Evolutionary conservation across 805 yeast species (phyloP), one percentile per base, ranked within the genome.

Genomic region (Yarrowia deformans): DNA sequence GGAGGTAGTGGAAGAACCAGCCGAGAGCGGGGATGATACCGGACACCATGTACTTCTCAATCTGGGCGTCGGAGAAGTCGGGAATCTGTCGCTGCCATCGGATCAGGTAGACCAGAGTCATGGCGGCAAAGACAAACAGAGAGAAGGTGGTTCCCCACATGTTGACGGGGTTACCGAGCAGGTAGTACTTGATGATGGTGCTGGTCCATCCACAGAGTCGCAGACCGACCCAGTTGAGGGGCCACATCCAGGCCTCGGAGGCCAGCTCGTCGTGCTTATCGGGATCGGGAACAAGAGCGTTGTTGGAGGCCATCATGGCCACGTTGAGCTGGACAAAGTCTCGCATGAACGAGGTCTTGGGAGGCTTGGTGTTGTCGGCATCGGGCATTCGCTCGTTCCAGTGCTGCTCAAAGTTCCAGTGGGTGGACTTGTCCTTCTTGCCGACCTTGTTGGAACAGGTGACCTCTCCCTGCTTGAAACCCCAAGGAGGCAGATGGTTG

Each of bases 391-490:
- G 75, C 29, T 81, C 82, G 76, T 89, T 88, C 70, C 78, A 80
- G 78, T 90, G 92, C 73, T 84, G 84, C 77, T 90, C 96, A 69
- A 90, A 77, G 78, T 90, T 90, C 96, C 96, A 90, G 89, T 90
- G 87, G 9, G 93, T 87, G 68, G 84, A 81, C 75, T 87, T 86
- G 77, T 90, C 92, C 68, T 81, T 81, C 12, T 78, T 72, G 35
- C 85, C 78, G 75, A 87, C 81, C 61, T 73, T 72, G 35, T 78
- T 77, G 68, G 78, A 75, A 81, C 99, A 95, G 1, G 88, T 89
- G 72, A 95, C 94, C 81, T 95, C 99, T 72, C 97, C 97, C 82
- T 95, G 99, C 77, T 92, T 87, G 85, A 94, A 95, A 23, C 99
- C 99, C 99, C 99, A 95, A 18, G 87, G 88, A 19, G 99, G 99